Percentiles rank a stretch among this genome's conserved stretches.
These are phyloP conservation scores for Fusarium metavorans DNA, from an alignment of 2,329 filamentous ascomycete species.

Conservation along the genomic window DNA sequence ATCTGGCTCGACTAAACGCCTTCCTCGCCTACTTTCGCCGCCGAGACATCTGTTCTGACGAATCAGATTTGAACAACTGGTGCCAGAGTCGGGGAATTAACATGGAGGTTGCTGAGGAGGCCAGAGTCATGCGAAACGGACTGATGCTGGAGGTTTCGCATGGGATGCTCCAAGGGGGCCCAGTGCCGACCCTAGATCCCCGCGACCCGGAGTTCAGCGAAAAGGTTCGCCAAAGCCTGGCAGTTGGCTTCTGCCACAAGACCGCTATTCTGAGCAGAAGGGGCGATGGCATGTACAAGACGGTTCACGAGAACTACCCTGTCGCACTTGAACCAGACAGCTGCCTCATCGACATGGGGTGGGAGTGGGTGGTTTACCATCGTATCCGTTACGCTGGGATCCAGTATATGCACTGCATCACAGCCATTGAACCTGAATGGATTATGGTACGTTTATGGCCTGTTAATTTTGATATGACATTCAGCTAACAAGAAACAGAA, in stretches of 20 bases:
- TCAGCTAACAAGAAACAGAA: not conserved
- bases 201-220: not conserved
- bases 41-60: not conserved
- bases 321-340: not conserved
- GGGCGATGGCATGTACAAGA: not conserved
- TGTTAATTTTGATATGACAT: not conserved
- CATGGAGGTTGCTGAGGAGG: not conserved
- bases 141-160: not conserved
- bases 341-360: not conserved
- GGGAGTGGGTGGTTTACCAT: not conserved
- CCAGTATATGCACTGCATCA: not conserved
- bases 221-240: not conserved
- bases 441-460: not conserved
- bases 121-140: not conserved
- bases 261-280: not conserved
- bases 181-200: no score
- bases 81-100: not conserved
- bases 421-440: not conserved
- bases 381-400: not conserved
- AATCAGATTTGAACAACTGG: not conserved
- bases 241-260: not conserved
- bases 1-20: not conserved
- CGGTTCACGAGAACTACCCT: not conserved
- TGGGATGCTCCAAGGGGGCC: no score
- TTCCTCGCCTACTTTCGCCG: not conserved